A percentile compares a stretch with the other conserved stretches of the same genome.
Conservation (phyloP, 768 basidiomycete species). For the Lactarius psammicola region DNA sequence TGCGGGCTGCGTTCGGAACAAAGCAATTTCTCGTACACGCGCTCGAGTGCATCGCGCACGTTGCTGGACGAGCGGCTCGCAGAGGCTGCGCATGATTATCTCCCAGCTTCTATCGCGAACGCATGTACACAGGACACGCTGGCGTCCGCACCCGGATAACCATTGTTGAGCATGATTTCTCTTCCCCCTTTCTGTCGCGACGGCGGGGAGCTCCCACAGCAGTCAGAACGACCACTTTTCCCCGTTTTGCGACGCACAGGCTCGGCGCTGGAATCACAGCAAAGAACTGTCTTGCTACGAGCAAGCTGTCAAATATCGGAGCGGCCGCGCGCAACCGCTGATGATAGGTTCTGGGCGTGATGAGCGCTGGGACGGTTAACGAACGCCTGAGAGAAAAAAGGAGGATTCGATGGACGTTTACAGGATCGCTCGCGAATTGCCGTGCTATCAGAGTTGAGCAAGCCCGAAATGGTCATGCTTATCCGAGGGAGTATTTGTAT, state of each 20-base stretch:
- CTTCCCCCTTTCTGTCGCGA: background rate
- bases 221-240: background rate
- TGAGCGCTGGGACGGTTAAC: background rate
- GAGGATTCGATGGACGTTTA: background rate
- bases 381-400: background rate
- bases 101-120: background rate
- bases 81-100: conserved; percentile 15
- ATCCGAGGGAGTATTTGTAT: background rate
- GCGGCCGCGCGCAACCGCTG: background rate
- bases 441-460: conserved; percentile 14
- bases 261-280: background rate
- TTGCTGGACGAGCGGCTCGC: conserved; percentile 7
- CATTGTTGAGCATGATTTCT: background rate
- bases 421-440: conserved; percentile 1
- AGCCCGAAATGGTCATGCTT: conserved; percentile 10
- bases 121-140: background rate
- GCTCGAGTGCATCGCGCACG: conserved; percentile 7
- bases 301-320: conserved; percentile 8
- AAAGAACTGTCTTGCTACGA: background rate
- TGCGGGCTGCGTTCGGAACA: background rate
- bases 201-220: background rate
- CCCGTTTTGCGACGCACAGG: background rate
- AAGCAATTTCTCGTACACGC: conserved; percentile 1
- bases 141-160: background rate
- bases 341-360: background rate